Conservation (phyloP, 805 yeast genomes). For the Lachancea mirantina region DNA sequence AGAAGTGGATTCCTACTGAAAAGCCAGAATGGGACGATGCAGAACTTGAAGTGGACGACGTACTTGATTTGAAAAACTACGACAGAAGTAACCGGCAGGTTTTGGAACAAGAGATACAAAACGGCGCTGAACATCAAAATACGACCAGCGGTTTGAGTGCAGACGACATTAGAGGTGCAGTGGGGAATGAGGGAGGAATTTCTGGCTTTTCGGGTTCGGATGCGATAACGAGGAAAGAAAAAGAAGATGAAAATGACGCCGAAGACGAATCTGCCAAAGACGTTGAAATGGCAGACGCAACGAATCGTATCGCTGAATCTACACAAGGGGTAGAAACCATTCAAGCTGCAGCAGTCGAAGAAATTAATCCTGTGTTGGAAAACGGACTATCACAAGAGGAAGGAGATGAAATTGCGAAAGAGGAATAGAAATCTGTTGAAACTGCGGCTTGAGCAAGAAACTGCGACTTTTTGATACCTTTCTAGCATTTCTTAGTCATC, state of each 20-base stretch:
- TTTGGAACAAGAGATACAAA: constrained; percentile 9
- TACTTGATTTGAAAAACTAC: constrained; percentile 38
- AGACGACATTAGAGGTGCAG: constrained; percentile 50
- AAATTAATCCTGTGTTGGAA: constrained; percentile 12
- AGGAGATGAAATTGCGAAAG: constrained; percentile 16
- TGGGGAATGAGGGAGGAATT: constrained; percentile 39
- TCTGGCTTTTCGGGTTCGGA: constrained; percentile 37
- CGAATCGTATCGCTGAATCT: not conserved
- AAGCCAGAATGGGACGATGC: constrained; percentile 7
- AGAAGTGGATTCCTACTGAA: constrained; percentile 20
- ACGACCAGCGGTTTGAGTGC: constrained; percentile 32
- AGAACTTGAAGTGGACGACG: constrained; percentile 38
- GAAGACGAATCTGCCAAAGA: constrained; percentile 1
- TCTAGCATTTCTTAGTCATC: too few relatives aligned
- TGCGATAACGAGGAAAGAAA: constrained; percentile 10
- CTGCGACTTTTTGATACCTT: too few relatives aligned
- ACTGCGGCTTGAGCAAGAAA: too few relatives aligned
- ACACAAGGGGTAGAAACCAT: constrained; percentile 21
- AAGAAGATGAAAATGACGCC: constrained; percentile 3
- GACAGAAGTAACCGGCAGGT: constrained; percentile 16
- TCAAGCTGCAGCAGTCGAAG: too few relatives aligned
- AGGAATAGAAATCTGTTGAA: constrained; percentile 9
- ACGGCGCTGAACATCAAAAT: constrained; percentile 15
- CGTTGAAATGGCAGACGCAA: not conserved
- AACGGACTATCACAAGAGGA: constrained; percentile 19